Percentiles rank a stretch among this genome's conserved stretches.
Conservation (phyloP, 2,329 filamentous ascomycete genomes). For the Monosporascus sp. region DNA sequence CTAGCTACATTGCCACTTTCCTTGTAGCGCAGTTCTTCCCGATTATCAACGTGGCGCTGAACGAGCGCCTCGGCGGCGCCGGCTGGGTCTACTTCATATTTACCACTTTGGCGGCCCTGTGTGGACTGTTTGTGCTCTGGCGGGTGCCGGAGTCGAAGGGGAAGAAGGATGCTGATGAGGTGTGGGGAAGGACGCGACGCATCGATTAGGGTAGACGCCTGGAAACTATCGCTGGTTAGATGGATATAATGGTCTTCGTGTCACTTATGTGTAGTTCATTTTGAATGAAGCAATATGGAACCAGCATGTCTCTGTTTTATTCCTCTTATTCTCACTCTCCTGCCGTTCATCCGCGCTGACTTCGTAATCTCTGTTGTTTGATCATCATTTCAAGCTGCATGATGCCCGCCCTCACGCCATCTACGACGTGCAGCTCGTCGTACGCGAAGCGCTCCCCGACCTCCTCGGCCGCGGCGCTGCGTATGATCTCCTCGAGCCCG, state of each 20-base stretch:
- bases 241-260: not conserved
- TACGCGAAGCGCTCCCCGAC: constrained; percentile 56
- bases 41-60: constrained; percentile 71
- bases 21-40: constrained; percentile 94
- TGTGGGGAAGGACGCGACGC: constrained; percentile 70
- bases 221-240: too few species aligned
- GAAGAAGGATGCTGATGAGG: constrained; percentile 77
- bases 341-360: not conserved
- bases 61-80: constrained; percentile 56
- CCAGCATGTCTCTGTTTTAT: too few species aligned
- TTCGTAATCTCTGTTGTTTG: constrained; percentile 35
- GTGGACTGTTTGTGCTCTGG: constrained; percentile 66
- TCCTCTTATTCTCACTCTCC: too few species aligned
- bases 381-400: constrained; percentile 55
- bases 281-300: too few species aligned
- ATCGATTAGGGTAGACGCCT: constrained; percentile 34
- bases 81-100: constrained; percentile 95
- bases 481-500: constrained; percentile 73
- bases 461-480: constrained; percentile 60
- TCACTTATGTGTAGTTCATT: constrained; percentile 14
- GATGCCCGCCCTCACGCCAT: constrained; percentile 71
- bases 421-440: constrained; percentile 61
- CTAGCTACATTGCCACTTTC: constrained; percentile 89
- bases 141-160: constrained; percentile 85
- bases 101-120: constrained; percentile 63